Percentiles rank a stretch among this genome's conserved stretches.
Evolutionary conservation across 1,284 basidiomycete genomes (phyloP).

Genomic region (Mycocalia duriaeana): DNA sequence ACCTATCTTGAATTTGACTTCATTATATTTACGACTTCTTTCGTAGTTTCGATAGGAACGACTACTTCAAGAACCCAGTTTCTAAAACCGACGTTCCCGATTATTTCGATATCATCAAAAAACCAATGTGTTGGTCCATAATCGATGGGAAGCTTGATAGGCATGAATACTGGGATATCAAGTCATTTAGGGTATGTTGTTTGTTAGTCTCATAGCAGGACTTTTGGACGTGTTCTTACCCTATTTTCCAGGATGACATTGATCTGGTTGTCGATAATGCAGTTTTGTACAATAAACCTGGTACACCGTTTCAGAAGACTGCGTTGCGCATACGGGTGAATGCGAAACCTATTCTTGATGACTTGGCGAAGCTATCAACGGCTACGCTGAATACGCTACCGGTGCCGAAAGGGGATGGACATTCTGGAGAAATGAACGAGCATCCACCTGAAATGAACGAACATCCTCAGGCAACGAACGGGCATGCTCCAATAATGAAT

Average conservation of each 20-base stretch:
- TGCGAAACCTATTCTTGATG: conserved; percentile 55
- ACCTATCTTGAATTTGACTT: conserved; percentile 1
- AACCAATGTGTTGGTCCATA: conserved; percentile 85
- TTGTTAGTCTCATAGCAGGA: neutral
- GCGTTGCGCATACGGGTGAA: conserved; percentile 67
- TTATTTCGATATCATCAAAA: conserved; percentile 84
- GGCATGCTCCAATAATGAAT: neutral
- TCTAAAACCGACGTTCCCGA: conserved; percentile 79
- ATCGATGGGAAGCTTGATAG: conserved; percentile 79
- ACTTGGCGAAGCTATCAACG: too few relatives aligned
- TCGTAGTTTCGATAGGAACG: conserved; percentile 67
- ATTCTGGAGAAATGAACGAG: neutral
- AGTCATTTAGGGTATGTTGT: conserved; percentile 66
- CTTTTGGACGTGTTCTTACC: neutral
- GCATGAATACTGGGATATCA: conserved; percentile 74
- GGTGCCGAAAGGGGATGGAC: conserved; percentile 3
- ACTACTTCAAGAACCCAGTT: conserved; percentile 82
- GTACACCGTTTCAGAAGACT: conserved; percentile 68
- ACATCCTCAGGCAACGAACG: neutral
- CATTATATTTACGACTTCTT: conserved; percentile 9
- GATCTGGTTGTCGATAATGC: conserved; percentile 85
- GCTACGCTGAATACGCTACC: conserved; percentile 31
- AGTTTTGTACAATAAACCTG: conserved; percentile 79
- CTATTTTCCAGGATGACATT: conserved; percentile 63
- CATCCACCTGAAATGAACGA: neutral